Percentiles rank a stretch among this genome's conserved stretches.
phyloP scores from a whole-genome alignment of 106 monocot species.

The Amphibolis antarctica region DNA sequence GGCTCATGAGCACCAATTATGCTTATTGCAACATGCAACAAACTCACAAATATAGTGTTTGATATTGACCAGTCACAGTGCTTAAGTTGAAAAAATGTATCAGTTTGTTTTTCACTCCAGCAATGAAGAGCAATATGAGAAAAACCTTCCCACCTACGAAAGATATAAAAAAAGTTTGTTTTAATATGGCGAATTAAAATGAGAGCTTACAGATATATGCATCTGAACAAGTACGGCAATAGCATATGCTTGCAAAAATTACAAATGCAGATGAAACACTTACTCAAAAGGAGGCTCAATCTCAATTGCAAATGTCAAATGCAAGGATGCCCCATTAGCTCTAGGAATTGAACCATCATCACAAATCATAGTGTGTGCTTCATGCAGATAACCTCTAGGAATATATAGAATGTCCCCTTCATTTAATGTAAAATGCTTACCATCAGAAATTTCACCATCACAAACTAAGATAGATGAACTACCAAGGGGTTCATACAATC shows the following conservation, averaged over 20 bases:
- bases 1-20: constrained; percentile 35
- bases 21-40: constrained; percentile 60
- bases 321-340: constrained; percentile 35
- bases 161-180: not conserved
- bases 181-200: not conserved
- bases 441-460: constrained; percentile 10
- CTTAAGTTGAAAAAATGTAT: constrained; percentile 2
- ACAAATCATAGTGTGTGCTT: constrained; percentile 48
- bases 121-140: constrained; percentile 64
- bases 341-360: constrained; percentile 7
- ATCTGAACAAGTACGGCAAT: not conserved
- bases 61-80: constrained; percentile 4
- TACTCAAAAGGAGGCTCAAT: constrained; percentile 92
- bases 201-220: not conserved
- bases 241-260: not conserved
- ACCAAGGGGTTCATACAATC: constrained; percentile 48
- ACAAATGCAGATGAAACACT: constrained; percentile 13
- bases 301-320: constrained; percentile 88
- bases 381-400: constrained; percentile 79
- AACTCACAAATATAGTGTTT: constrained; percentile 29
- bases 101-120: constrained; percentile 48
- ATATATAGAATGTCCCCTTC: constrained; percentile 79
- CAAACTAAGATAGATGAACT: not conserved
- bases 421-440: constrained; percentile 23
- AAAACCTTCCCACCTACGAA: constrained; percentile 86